Base-by-base conservation (phyloP, 73 alveolate species). In the Paramecium sexaurelia region DNA sequence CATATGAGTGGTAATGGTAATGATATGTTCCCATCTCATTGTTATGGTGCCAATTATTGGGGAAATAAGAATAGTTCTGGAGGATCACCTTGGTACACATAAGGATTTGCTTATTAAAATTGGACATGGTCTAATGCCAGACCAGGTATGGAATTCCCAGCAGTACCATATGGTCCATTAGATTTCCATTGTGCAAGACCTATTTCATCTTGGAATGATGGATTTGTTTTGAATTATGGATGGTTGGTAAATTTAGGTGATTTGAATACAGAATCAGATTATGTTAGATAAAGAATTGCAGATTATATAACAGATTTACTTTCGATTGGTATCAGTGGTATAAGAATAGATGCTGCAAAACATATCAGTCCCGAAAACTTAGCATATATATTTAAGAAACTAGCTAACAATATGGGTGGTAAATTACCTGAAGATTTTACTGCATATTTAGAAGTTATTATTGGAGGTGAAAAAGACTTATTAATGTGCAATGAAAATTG, bases 1-100 rank as follows among this genome's bases (percentile, higher is more conserved):
- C 99, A 96, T 92, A 96, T 96, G 99, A 89, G 98, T 41, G 99
- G 99, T 33, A 96, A 96, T 40, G 99, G 99, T 71, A 94, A 96
- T 92, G 99, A 97, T 94, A 94, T 92, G 90, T 97, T 96, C 96
- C 97, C 96, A 20, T 75, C 66, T 24, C 99, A 96, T 91, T 92
- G 97, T 57, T 92, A 85, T 82, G 97, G 97, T 29, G 87, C 96
- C 47, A 92, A 87, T 43, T 84, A 91, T 73, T 93, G 98, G 97
- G 99, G 97, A 85, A 95, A 96, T 68, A 97, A 94, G 85, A 92
- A 92, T 43, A 89, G 98, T 9, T 93, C 98, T 10, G 99, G 97
- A 33, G 95, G 97, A 15, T 96, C 99, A 32, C 99, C 99, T 56
- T 97, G 97, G 97, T 95, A 92, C 69, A 95, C 97, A 51, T 96